Percentiles rank a stretch among this genome's conserved stretches.
These are phyloP conservation scores for Cymbopogon flexuosus DNA, from an alignment of 202 grass and related monocot species.

Conservation along the genomic window DNA sequence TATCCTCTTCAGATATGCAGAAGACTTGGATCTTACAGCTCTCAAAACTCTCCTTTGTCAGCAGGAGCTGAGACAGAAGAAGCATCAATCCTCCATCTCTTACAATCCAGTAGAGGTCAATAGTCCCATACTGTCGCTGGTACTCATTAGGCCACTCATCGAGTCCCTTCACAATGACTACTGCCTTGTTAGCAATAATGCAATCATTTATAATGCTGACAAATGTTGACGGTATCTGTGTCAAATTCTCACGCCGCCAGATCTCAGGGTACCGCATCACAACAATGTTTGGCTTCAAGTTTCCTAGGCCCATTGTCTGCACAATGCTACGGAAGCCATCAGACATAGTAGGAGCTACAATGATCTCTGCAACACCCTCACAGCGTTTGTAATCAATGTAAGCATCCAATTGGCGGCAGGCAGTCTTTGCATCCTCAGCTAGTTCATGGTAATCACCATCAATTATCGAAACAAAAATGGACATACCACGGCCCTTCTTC, in stretches of 20 bases:
- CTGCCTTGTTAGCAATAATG: conserved; percentile 98
- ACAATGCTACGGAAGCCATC: conserved; percentile 86
- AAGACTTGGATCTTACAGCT: conserved; percentile 98
- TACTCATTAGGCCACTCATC: conserved; percentile 99
- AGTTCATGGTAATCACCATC: conserved; percentile 95
- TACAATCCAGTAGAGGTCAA: conserved; percentile 99
- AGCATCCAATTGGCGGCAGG: conserved; percentile 69
- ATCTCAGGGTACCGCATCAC: conserved; percentile 99
- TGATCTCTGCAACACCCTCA: conserved; percentile 89
- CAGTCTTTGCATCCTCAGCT: conserved; percentile 86
- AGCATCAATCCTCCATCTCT: conserved; percentile 97
- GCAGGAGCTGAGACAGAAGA: conserved; percentile 83
- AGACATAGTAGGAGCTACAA: conserved; percentile 89
- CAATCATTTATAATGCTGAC: conserved; percentile 97
- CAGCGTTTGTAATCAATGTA: conserved; percentile 97
- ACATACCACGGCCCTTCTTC: conserved; percentile 98
- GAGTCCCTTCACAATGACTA: conserved; percentile 94
- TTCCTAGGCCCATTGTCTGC: conserved; percentile 96
- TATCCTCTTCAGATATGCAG: conserved; percentile 95
- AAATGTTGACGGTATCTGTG: conserved; percentile 89
- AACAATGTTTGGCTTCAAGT: conserved; percentile 95
- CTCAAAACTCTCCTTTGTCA: conserved; percentile 90
- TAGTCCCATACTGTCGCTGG: conserved; percentile 87
- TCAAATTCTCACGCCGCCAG: conserved; percentile 91
- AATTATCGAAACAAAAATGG: conserved; percentile 90